phyloP scores from a whole-genome alignment of 352 stramenopile species.

The Globisporangium mamillatum region DNA sequence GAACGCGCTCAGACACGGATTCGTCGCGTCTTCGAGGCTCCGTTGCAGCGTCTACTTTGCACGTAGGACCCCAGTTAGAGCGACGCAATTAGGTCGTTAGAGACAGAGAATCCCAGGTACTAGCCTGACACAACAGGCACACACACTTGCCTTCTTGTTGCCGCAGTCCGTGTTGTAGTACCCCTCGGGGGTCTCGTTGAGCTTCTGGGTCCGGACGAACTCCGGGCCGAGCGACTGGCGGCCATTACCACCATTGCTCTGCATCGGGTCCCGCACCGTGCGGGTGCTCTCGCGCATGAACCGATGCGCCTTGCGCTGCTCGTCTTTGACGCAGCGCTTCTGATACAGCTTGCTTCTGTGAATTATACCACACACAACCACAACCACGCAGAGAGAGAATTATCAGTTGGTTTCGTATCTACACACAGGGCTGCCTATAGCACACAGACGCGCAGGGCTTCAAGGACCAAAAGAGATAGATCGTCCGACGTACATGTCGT shows the following conservation, averaged over 20 bases:
- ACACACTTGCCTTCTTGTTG: constrained; percentile 38
- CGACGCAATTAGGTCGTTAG: neutral
- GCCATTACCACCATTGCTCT: constrained; percentile 6
- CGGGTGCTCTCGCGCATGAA: constrained; percentile 42
- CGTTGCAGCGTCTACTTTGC: constrained; percentile 37
- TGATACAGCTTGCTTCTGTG: constrained; percentile 64
- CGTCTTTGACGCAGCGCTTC: constrained; percentile 61
- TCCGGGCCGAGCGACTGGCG: constrained; percentile 54
- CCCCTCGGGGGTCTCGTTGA: constrained; percentile 51
- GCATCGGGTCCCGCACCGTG: constrained; percentile 28
- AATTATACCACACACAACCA: neutral
- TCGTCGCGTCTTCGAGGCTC: constrained; percentile 41
- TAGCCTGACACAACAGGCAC: neutral
- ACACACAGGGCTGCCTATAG: neutral
- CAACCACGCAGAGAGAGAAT: neutral
- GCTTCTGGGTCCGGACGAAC: constrained; percentile 30
- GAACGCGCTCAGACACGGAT: constrained; percentile 52
- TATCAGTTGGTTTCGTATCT: neutral
- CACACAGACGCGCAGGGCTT: neutral
- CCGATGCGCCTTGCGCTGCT: constrained; percentile 53
- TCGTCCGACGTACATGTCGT: constrained; percentile 49
- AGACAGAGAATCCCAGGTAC: neutral
- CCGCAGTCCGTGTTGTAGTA: constrained; percentile 68
- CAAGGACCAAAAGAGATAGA: neutral
- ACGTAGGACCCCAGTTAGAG: neutral